A percentile compares a stretch with the other conserved stretches of the same genome.
phyloP scores from a whole-genome alignment of 805 yeast species.

The Schwanniomyces polymorphus region DNA sequence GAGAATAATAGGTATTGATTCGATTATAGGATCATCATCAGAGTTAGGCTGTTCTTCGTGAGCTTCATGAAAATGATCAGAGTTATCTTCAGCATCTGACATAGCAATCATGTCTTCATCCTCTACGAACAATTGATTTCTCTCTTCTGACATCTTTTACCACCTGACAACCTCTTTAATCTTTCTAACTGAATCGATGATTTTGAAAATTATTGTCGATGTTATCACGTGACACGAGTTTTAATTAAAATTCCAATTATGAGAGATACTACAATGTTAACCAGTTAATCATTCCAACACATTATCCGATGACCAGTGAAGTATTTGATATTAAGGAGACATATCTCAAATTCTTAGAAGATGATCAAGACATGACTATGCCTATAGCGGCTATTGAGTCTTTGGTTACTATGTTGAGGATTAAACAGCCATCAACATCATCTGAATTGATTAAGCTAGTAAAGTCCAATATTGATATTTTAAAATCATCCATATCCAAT shows the following conservation, averaged over 20 bases:
- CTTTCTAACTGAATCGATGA: neutral
- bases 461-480: slow-evolving; percentile 69
- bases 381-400: slow-evolving; percentile 99
- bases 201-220: neutral
- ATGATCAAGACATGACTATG: slow-evolving; percentile 97
- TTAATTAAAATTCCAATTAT: neutral
- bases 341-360: slow-evolving; percentile 76
- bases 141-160: neutral
- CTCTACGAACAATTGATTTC: slow-evolving; percentile 20
- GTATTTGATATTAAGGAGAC: slow-evolving; percentile 78
- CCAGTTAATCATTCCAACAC: neutral
- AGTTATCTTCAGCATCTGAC: slow-evolving; percentile 9
- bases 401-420: slow-evolving; percentile 75
- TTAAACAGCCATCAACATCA: slow-evolving; percentile 88
- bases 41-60: slow-evolving; percentile 5
- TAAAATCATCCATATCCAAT: slow-evolving; percentile 81
- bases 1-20: slow-evolving; percentile 36
- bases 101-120: slow-evolving; percentile 18
- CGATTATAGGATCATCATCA: slow-evolving; percentile 40
- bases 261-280: neutral
- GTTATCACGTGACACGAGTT: neutral
- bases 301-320: slow-evolving; percentile 8
- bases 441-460: slow-evolving; percentile 86
- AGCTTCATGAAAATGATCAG: slow-evolving; percentile 8
- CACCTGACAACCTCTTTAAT: neutral